Conservation (phyloP, 768 basidiomycete genomes). For the Astraeus odoratus region DNA sequence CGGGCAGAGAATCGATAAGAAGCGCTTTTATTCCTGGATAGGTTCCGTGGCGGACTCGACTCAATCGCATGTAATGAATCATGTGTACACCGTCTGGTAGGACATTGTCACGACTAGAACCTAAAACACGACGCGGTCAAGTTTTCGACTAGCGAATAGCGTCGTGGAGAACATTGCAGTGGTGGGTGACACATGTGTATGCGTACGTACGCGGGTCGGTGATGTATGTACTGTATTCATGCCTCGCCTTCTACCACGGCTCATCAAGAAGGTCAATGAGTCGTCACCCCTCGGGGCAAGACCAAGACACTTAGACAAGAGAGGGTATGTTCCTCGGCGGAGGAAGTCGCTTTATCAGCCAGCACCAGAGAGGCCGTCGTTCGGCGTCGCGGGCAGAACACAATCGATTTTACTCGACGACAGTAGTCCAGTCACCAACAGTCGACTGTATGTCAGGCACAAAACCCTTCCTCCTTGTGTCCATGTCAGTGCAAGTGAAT, state of each 20-base stretch:
- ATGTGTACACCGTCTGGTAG: too few species aligned
- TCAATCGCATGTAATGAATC: too few species aligned
- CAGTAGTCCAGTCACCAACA: slow-evolving; percentile 48
- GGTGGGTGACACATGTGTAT: too few species aligned
- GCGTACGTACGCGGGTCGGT: too few species aligned
- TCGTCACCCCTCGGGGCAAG: slow-evolving; percentile 10
- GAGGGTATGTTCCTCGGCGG: slow-evolving; percentile 7
- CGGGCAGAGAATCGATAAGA: too few species aligned
- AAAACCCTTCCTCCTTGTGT: slow-evolving; percentile 52
- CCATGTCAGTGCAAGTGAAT: slow-evolving; percentile 22
- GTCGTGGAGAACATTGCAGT: too few species aligned
- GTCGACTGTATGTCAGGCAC: slow-evolving; percentile 43
- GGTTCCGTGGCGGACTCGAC: too few species aligned
- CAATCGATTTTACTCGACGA: slow-evolving; percentile 58
- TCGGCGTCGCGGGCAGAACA: slow-evolving; percentile 35
- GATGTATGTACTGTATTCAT: slow-evolving; percentile 30
- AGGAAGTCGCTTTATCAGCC: slow-evolving; percentile 31
- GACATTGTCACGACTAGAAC: too few species aligned
- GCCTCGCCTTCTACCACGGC: slow-evolving; percentile 68
- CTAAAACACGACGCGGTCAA: too few species aligned
- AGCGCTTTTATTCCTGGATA: too few species aligned
- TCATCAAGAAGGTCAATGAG: slow-evolving; percentile 37
- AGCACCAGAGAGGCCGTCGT: slow-evolving; percentile 33
- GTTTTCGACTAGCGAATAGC: too few species aligned
- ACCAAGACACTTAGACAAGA: slow-evolving; percentile 9